phyloP scores from a whole-genome alignment of 768 basidiomycete species.

The Podaxis pistillaris region DNA sequence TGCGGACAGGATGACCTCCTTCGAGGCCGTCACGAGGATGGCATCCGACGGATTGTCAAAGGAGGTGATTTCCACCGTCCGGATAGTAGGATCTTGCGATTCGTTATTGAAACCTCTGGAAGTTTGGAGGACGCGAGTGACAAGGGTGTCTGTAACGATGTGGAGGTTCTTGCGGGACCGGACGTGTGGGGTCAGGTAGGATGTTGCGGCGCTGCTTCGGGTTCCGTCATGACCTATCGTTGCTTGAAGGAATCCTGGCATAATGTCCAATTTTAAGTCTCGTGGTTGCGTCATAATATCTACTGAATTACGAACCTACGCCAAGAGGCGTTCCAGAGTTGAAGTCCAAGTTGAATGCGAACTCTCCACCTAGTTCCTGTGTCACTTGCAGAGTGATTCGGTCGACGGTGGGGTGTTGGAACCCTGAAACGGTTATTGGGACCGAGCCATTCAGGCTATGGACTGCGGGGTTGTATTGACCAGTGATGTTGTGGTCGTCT shows the following conservation, averaged over 20 bases:
- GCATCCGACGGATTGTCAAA: not conserved
- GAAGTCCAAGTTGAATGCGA: conserved; percentile 15
- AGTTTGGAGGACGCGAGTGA: conserved; percentile 12
- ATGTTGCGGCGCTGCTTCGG: conserved; percentile 16
- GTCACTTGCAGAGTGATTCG: conserved; percentile 24
- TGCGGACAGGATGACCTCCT: conserved; percentile 14
- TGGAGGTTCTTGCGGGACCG: conserved; percentile 9
- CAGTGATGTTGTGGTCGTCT: conserved; percentile 29
- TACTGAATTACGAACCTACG: conserved; percentile 8
- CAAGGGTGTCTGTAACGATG: conserved; percentile 12
- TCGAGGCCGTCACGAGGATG: conserved; percentile 8
- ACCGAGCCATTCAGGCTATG: conserved; percentile 28
- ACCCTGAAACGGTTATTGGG: conserved; percentile 26
- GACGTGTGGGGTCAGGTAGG: conserved; percentile 7
- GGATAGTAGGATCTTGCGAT: not conserved
- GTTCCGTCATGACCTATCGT: conserved; percentile 17
- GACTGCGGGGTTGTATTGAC: conserved; percentile 29
- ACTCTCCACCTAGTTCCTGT: conserved; percentile 25
- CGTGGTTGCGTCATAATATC: not conserved
- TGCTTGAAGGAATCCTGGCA: conserved; percentile 7
- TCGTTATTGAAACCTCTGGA: not conserved
- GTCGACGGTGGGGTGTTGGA: conserved; percentile 11
- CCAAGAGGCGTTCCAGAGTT: conserved; percentile 17
- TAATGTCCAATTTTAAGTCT: no score
- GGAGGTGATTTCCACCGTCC: conserved; percentile 10